These are phyloP conservation scores for Ajuga reptans DNA, from an alignment of 305 asterid genomes.

Conservation along the genomic window DNA sequence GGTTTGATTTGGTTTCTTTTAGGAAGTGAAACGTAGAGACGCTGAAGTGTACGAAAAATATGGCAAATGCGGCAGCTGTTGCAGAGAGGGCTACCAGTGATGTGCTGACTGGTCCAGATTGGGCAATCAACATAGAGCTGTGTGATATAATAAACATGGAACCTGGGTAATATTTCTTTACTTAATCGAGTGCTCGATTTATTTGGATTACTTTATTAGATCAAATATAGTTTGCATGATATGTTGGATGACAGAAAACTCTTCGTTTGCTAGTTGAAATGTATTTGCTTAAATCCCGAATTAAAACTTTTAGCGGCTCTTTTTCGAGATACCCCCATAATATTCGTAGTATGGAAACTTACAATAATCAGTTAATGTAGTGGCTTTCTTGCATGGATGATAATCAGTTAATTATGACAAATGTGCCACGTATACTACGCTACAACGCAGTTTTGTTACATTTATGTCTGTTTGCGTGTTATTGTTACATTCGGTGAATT, in stretches of 20 bases:
- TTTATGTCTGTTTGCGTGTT: background rate
- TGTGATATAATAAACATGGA: slow-evolving; percentile 67
- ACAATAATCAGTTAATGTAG: background rate
- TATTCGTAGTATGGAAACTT: background rate
- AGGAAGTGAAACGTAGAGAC: slow-evolving; percentile 18
- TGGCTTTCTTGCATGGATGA: background rate
- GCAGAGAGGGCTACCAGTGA: slow-evolving; percentile 91
- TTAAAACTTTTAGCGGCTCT: background rate
- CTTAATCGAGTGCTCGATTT: background rate
- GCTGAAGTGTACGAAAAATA: slow-evolving; percentile 19
- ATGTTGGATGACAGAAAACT: background rate
- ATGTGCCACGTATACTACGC: background rate
- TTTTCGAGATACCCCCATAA: background rate
- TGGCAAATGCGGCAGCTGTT: slow-evolving; percentile 70
- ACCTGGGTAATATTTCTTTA: slow-evolving; percentile 44
- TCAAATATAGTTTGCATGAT: background rate
- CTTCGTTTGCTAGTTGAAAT: background rate
- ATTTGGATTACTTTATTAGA: background rate
- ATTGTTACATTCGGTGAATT: background rate
- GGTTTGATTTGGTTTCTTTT: slow-evolving; percentile 10
- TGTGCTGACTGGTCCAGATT: slow-evolving; percentile 73
- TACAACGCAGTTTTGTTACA: background rate
- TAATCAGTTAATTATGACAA: background rate
- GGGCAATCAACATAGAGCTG: slow-evolving; percentile 81
- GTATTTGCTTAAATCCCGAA: background rate